Evolutionary conservation across 2,329 filamentous ascomycete species (phyloP), one percentile per base, ranked within the genome.

Genomic region (Emmonsia crescens): DNA sequence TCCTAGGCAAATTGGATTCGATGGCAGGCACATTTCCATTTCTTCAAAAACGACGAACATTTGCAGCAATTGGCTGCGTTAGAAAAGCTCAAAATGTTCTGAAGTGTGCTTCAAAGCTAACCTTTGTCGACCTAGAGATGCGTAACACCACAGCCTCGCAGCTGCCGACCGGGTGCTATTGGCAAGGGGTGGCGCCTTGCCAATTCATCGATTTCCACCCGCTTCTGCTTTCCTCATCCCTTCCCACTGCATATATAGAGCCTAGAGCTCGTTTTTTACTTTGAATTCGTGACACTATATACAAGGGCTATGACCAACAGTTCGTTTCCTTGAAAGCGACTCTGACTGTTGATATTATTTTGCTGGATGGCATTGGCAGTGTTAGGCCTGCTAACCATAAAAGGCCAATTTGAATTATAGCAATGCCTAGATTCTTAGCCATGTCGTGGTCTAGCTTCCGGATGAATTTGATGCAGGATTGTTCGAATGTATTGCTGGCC

Each of bases 271-370:
- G 24, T 21, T 58, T 21, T 58, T 46, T 42, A 8, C n/a, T 42
- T 51, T 27, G 19, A 54, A 54, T 31, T 42, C 21, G 52, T 59
- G 29, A 57, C 48, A 59, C 51, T 29, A 16, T 31, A 31, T 46
- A 57, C 49, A 29, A 51, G 36, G 46, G 44, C 60, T 48, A 52
- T 54, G 60, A 36, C 55, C 60, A 36, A 40, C 55, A 31, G 54
- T 59, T 59, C 48, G 36, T 59, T 44, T 51, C 42, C 21, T 29
- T 27, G 38, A 42, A 19, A n/a, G 5, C 12, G 16, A n/a, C 27
- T 46, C 16, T 46, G 3, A 14, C 33, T 38, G n/a, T 38, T 55
- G 19, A 31, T 52, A 19, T 55, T 21, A 38, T 8, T 12, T 55
- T 14, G 52, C n/a, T 38, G 9, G 49, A 19, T 33, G 29, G n/a